Evolutionary conservation across 257 asterid species (phyloP).

Genomic region (Catharanthus roseus): DNA sequence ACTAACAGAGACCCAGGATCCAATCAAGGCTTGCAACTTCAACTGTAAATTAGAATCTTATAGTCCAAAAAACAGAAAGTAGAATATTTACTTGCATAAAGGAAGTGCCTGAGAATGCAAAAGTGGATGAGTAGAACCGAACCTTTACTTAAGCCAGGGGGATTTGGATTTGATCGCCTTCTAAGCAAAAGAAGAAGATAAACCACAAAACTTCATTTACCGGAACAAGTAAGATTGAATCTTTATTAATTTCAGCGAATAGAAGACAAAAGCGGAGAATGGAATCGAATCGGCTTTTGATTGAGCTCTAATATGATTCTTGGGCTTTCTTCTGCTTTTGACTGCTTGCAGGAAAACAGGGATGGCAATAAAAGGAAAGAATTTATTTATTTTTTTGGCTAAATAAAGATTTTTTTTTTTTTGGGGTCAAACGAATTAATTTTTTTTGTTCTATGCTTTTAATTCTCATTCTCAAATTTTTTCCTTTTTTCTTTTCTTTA

Average conservation of each 20-base stretch:
- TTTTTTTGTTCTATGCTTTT: no score
- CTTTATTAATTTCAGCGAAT: background rate
- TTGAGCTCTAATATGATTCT: slow-evolving; percentile 2
- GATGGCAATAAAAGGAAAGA: no score
- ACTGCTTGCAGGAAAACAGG: no score
- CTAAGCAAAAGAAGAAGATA: background rate
- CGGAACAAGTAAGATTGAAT: background rate
- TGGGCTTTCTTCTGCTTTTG: slow-evolving; percentile 3
- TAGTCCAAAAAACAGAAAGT: background rate
- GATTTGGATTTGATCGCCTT: slow-evolving; percentile 13
- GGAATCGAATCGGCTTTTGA: slow-evolving; percentile 5
- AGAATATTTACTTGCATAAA: background rate
- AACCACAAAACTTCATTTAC: slow-evolving; percentile 2
- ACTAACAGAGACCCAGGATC: no score
- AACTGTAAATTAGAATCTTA: background rate
- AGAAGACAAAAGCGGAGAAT: slow-evolving; percentile 13
- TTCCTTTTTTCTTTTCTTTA: no score
- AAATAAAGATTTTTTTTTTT: no score
- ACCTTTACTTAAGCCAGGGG: background rate
- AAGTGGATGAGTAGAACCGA: slow-evolving; percentile 6
- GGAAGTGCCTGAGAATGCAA: slow-evolving; percentile 3
- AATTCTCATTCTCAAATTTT: no score
- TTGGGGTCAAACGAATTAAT: no score
- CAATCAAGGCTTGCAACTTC: background rate
- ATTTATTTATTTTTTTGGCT: no score